Conservation (phyloP, 2,329 filamentous ascomycete genomes). For the Scopulariopsis brevicaulis region DNA sequence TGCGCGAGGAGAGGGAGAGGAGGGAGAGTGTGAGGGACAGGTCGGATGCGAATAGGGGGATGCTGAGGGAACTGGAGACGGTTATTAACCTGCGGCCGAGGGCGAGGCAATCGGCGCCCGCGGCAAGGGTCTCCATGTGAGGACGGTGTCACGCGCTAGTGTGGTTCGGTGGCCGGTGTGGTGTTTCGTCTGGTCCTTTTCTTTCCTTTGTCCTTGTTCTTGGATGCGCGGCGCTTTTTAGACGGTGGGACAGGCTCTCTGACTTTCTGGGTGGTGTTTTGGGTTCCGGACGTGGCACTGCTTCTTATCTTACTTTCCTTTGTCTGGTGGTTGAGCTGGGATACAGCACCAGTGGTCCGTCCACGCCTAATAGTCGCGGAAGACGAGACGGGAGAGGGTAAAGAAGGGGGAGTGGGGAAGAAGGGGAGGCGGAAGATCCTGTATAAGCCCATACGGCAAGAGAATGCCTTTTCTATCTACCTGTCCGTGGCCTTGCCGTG, state of each 20-base stretch:
- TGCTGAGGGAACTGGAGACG: slow-evolving; percentile 87
- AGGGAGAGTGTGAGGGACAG: slow-evolving; percentile 63
- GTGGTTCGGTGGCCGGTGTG: not conserved
- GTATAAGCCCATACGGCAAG: no score
- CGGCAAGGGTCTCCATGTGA: slow-evolving; percentile 7
- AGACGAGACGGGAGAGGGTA: no score
- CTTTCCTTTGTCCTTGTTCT: not conserved
- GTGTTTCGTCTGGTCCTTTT: slow-evolving; percentile 1
- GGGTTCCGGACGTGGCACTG: not conserved
- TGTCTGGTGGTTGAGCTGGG: not conserved
- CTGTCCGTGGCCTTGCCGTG: no score
- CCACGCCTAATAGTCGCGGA: no score
- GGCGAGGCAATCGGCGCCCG: slow-evolving; percentile 5
- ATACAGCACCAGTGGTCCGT: not conserved
- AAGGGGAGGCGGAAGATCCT: no score
- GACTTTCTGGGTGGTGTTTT: not conserved
- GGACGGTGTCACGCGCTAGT: not conserved
- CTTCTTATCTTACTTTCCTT: not conserved
- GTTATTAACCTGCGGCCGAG: slow-evolving; percentile 54
- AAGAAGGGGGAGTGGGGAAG: no score
- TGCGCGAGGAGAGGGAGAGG: slow-evolving; percentile 74
- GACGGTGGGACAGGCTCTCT: not conserved
- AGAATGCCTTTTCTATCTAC: no score
- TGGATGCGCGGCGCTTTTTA: slow-evolving; percentile 1
- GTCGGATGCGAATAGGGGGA: slow-evolving; percentile 71